These are phyloP conservation scores for Coprinopsis marcescibilis DNA, from an alignment of 768 basidiomycete genomes.

Conservation along the genomic window DNA sequence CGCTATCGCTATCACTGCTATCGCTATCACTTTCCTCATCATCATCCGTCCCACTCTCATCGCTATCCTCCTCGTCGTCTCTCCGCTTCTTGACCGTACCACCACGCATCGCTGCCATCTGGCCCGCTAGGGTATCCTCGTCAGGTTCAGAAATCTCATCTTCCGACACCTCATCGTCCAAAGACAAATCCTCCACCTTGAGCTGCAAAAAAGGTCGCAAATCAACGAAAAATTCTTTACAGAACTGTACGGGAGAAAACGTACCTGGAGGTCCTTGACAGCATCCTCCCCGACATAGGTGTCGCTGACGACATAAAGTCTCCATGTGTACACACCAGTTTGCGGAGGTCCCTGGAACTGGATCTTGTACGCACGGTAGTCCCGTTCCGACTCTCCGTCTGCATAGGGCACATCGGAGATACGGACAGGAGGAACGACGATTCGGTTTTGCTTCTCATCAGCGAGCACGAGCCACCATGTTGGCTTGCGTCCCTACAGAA, in stretches of 20 bases:
- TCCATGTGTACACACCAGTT: slow-evolving; percentile 84
- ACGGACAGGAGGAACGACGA: slow-evolving; percentile 83
- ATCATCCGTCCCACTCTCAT: slow-evolving; percentile 44
- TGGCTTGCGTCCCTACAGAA: slow-evolving; percentile 72
- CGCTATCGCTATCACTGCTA: slow-evolving; percentile 25
- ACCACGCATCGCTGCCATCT: slow-evolving; percentile 96
- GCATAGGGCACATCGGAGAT: slow-evolving; percentile 75
- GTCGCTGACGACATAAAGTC: slow-evolving; percentile 79
- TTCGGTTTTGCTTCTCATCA: slow-evolving; percentile 77
- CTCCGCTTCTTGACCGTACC: slow-evolving; percentile 67
- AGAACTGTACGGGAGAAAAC: slow-evolving; percentile 20
- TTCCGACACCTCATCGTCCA: slow-evolving; percentile 58
- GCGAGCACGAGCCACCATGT: slow-evolving; percentile 90
- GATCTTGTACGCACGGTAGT: slow-evolving; percentile 81
- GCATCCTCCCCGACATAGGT: slow-evolving; percentile 83
- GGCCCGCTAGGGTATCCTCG: slow-evolving; percentile 92
- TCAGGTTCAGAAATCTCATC: slow-evolving; percentile 99
- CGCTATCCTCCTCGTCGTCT: slow-evolving; percentile 39
- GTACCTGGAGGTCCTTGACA: slow-evolving; percentile 62
- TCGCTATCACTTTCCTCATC: slow-evolving; percentile 50
- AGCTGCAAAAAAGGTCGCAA: slow-evolving; percentile 43
- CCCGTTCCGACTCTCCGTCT: slow-evolving; percentile 34
- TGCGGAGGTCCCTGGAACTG: slow-evolving; percentile 93
- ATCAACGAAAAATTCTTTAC: slow-evolving; percentile 10
- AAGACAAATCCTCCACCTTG: slow-evolving; percentile 69